Evolutionary conservation across 345 rosid species (phyloP).

Genomic region (Turnera subulata): DNA sequence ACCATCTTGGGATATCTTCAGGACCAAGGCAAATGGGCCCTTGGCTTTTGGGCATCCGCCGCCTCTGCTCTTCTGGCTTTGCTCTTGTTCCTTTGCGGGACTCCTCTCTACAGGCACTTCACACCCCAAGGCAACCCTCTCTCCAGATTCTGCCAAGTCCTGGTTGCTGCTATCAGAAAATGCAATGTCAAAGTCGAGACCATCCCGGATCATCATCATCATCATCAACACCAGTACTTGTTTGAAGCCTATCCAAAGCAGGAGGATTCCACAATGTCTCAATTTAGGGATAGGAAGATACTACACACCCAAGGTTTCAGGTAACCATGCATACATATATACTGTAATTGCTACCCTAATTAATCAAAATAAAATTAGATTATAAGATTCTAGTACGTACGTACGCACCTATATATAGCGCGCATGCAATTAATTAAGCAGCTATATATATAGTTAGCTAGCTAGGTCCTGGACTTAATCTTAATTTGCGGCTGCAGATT

Average conservation of each 20-base stretch:
- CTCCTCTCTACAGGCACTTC: slow-evolving; percentile 23
- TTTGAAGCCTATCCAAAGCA: slow-evolving; percentile 9
- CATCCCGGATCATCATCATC: too few relatives aligned
- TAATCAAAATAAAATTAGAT: too few relatives aligned
- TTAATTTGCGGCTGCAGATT: too few relatives aligned
- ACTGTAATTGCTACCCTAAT: too few relatives aligned
- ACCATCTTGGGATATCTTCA: slow-evolving; percentile 26
- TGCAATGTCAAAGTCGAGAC: neutral
- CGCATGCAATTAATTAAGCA: too few relatives aligned
- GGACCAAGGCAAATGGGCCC: slow-evolving; percentile 27
- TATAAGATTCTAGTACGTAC: too few relatives aligned
- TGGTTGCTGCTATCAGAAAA: slow-evolving; percentile 20
- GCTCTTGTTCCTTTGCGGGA: slow-evolving; percentile 17
- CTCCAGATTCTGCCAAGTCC: slow-evolving; percentile 23
- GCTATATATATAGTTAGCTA: too few relatives aligned
- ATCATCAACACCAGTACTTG: slow-evolving; percentile 1
- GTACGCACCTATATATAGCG: too few relatives aligned
- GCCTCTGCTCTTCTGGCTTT: slow-evolving; percentile 21
- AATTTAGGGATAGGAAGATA: slow-evolving; percentile 9
- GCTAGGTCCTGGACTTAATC: too few relatives aligned
- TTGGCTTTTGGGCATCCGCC: slow-evolving; percentile 27
- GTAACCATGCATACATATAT: slow-evolving; percentile 6
- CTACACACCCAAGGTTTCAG: slow-evolving; percentile 20
- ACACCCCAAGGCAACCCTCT: slow-evolving; percentile 25
- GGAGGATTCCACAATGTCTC: neutral